These are phyloP conservation scores for Alternaria gansuensis DNA, from an alignment of 2,329 filamentous ascomycete species.

Conservation along the genomic window DNA sequence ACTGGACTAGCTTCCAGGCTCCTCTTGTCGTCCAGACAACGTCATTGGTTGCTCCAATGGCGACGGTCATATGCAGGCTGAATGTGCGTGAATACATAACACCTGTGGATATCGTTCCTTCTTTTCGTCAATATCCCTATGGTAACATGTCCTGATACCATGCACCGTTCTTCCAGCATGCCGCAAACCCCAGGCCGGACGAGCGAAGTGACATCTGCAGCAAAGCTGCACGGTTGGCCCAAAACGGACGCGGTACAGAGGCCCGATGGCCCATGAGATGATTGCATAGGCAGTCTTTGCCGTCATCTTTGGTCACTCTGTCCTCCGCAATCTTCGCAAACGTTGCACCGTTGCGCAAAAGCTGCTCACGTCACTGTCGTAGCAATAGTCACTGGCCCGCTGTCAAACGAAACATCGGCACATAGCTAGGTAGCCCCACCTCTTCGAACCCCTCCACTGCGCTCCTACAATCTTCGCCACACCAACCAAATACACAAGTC, in stretches of 20 bases:
- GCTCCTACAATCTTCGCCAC: conserved; percentile 20
- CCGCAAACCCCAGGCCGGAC: conserved; percentile 18
- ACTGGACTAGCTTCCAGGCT: conserved; percentile 5
- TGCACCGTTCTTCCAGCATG: conserved; percentile 6
- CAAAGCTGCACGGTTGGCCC: conserved; percentile 24
- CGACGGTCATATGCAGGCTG: conserved; percentile 9
- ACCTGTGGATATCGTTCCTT: conserved; percentile 1
- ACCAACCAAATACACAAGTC: conserved; percentile 22
- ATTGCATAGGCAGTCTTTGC: conserved; percentile 15
- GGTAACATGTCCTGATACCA: conserved; percentile 1
- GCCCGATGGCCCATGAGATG: conserved; percentile 15
- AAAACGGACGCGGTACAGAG: conserved; percentile 19
- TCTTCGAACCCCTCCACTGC: conserved; percentile 27
- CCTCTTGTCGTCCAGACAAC: not conserved
- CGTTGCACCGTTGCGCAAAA: conserved; percentile 11
- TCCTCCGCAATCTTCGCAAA: conserved; percentile 2
- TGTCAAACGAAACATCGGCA: conserved; percentile 21
- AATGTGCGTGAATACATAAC: conserved; percentile 7
- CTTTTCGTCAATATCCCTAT: conserved; percentile 1
- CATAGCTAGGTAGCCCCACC: conserved; percentile 20
- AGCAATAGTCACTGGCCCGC: conserved; percentile 24
- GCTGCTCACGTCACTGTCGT: conserved; percentile 29
- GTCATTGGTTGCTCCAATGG: not conserved
- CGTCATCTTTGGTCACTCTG: conserved; percentile 3
- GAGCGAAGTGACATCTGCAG: conserved; percentile 17